phyloP scores from a whole-genome alignment of 208 protist genomes.

The Trypanosoma brucei region DNA sequence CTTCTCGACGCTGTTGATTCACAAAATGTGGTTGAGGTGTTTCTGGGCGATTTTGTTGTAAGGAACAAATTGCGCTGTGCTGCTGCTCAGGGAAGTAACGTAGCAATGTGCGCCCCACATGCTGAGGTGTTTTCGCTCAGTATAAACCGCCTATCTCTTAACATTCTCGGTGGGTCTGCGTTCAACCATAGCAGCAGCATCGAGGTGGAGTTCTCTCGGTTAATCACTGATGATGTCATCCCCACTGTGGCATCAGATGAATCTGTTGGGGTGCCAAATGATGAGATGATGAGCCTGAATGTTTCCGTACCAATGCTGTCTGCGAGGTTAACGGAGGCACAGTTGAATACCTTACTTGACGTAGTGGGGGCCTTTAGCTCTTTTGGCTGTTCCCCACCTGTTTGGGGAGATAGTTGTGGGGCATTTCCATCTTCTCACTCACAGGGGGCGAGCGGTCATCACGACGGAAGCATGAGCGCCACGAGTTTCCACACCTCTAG shows the following conservation, averaged over 20 bases:
- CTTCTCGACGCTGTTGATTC: constrained; percentile 42
- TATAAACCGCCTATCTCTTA: constrained; percentile 20
- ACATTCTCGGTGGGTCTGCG: constrained; percentile 8
- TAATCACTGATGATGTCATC: constrained; percentile 4
- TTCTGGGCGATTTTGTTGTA: constrained; percentile 51
- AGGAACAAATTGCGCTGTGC: constrained; percentile 30
- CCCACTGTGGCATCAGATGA: neutral
- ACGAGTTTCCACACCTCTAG: constrained; percentile 4
- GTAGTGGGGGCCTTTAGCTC: constrained; percentile 48
- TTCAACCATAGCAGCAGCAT: constrained; percentile 13
- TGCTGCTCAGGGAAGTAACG: neutral
- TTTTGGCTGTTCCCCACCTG: neutral
- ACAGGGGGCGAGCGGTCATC: constrained; percentile 8
- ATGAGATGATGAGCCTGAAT: constrained; percentile 7
- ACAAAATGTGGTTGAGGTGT: constrained; percentile 41
- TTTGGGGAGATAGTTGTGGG: neutral
- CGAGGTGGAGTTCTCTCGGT: constrained; percentile 12
- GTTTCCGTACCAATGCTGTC: constrained; percentile 21
- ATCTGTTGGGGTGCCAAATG: neutral
- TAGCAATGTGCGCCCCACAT: neutral
- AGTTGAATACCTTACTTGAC: constrained; percentile 61
- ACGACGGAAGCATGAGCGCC: constrained; percentile 3
- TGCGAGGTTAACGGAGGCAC: constrained; percentile 25
- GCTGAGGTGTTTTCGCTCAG: constrained; percentile 16
- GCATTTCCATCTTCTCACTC: constrained; percentile 1